Conservation (phyloP, 257 asterid genomes). For the Dorcoceras hygrometricum region DNA sequence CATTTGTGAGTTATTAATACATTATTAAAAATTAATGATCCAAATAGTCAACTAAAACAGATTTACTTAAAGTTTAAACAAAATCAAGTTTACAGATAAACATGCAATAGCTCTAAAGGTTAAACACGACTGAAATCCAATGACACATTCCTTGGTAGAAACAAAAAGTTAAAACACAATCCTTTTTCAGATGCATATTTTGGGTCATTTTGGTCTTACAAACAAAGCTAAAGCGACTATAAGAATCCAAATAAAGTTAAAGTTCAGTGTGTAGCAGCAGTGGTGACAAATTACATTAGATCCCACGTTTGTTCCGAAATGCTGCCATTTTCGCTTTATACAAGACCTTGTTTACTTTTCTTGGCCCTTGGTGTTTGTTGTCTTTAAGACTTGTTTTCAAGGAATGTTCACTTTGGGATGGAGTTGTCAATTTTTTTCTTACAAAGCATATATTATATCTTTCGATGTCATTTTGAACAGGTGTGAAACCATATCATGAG, state of each 20-base stretch:
- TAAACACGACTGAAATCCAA: no score
- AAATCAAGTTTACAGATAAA: no score
- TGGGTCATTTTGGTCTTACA: slow-evolving; percentile 42
- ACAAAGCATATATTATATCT: no score
- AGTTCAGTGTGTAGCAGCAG: slow-evolving; percentile 38
- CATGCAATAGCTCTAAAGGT: no score
- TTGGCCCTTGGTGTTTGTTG: slow-evolving; percentile 35
- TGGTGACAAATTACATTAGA: slow-evolving; percentile 19
- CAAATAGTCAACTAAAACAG: no score
- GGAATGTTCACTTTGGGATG: slow-evolving; percentile 18
- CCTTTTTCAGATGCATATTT: slow-evolving; percentile 8
- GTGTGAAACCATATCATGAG: no score
- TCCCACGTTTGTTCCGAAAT: slow-evolving; percentile 17
- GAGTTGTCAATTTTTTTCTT: slow-evolving; percentile 36
- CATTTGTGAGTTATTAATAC: no score
- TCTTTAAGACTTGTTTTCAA: slow-evolving; percentile 28
- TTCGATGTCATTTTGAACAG: no score
- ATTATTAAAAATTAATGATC: no score
- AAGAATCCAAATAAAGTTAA: slow-evolving; percentile 38
- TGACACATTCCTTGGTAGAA: neutral
- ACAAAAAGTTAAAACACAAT: neutral
- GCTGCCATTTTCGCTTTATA: slow-evolving; percentile 36
- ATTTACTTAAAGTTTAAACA: no score
- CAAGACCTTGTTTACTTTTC: slow-evolving; percentile 31
- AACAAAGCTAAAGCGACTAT: slow-evolving; percentile 48